Base-by-base conservation (phyloP, 2,329 filamentous ascomycete species). In the Sclerotinia glacialis region DNA sequence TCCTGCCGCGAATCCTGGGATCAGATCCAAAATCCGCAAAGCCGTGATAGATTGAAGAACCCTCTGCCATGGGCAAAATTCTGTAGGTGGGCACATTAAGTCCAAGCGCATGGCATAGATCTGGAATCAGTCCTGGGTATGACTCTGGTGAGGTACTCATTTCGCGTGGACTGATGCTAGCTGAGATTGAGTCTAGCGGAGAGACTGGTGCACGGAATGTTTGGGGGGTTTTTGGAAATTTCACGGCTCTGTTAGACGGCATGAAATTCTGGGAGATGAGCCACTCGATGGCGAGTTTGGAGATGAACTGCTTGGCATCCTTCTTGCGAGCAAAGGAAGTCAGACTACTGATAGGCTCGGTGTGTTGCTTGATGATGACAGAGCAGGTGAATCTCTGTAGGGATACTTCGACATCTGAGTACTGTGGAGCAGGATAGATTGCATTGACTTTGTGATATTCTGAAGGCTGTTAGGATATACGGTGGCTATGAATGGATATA, bases 251-350 rank as follows among this genome's bases (percentile, higher is more conserved):
- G 62, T 71, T 67, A 3, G 61, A 54, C 1, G 74, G 73, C 73
- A 77, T 75, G 56, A 69, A 67, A 1, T 72, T 71, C 44, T 75
- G 71, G 3, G 66, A 64, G 9, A 76, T 71, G 0, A 77, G 68
- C 73, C 72, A 77, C 49, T 74, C 72, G 50, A 76, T 68, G 5
- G 75, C 75, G 28, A 71, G 69, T 67, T 76, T 77, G 14, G 74
- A 72, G 1, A 74, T 74, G 55, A 69, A 73, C 34, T 73, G 70
- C 58, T 76, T 77, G 0, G 76, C 75, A 9, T 66, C 61, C 65
- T 77, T 77, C 68, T 77, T 77, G 34, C 64, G 40, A 18, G 23
- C 18, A 37, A 66, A 66, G 14, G 42, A 26, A 14, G 50, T 8
- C 26, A 26, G 9, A 4, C 26, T 47, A 1, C 34, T 56, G 16